Base-by-base conservation (phyloP, 495 filamentous ascomycete species). In the Penicillium argentinense region DNA sequence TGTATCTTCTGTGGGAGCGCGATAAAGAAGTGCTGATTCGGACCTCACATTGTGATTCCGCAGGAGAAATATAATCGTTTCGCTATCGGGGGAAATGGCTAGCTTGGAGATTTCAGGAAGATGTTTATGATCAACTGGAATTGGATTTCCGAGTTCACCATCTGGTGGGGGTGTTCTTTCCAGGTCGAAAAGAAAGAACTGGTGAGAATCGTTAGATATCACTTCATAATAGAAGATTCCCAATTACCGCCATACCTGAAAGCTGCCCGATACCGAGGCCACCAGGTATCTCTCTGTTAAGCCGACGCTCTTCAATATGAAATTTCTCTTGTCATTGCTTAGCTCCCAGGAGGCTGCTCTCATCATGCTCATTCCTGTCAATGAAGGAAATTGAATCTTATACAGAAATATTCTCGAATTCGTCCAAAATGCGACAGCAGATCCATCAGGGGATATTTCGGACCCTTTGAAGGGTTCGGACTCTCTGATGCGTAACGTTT, bases 371-470 rank as follows among this genome's bases (percentile, higher is more conserved):
- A n/a, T n/a, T n/a, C n/a, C n/a, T n/a, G n/a, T n/a, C n/a, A n/a
- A n/a, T n/a, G n/a, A n/a, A n/a, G n/a, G n/a, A n/a, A n/a, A n/a
- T n/a, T n/a, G n/a, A n/a, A n/a, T n/a, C n/a, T n/a, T n/a, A n/a
- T n/a, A n/a, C n/a, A n/a, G n/a, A n/a, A n/a, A n/a, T n/a, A n/a
- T n/a, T 16, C 55, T 52, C 8, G 22, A 49, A 13, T 61, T 54
- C 7, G 49, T 63, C 66, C 66, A 69, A 43, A 64, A 63, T 11
- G 58, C 64, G 30, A 69, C 49, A 7, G 60, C 28, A 11, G 49
- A 39, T 7, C 52, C 56, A 14, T 49, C 49, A 3, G 51, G 56
- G 0, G 66, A 62, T 25, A 68, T 61, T 11, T 54, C 59, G 19
- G 58, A 69, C 12, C 57, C 60, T 26, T 53, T 57, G 30, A 57